Percentiles rank a stretch among this genome's conserved stretches.
These are phyloP conservation scores for Oryza glumipatula DNA, from an alignment of 176 grass and related monocot species.

Conservation along the genomic window DNA sequence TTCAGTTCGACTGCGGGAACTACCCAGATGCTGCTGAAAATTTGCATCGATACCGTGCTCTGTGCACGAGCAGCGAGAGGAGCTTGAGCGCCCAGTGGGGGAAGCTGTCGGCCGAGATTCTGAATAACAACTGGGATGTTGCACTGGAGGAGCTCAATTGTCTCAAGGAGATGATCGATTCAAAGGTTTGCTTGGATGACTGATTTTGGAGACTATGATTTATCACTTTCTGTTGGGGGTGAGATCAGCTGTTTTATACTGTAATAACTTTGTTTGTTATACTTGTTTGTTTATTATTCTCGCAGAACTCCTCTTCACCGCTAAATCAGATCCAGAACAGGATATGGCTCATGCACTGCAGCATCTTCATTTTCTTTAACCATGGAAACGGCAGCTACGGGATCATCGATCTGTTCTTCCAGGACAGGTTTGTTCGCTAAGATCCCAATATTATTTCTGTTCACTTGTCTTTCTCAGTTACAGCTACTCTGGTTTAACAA, in stretches of 20 bases:
- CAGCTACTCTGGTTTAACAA: background rate
- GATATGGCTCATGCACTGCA: conserved; percentile 99
- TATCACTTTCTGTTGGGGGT: too few species aligned
- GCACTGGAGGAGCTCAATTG: conserved; percentile 79
- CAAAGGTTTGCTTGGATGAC: conserved; percentile 59
- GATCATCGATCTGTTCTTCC: conserved; percentile 95
- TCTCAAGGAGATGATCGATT: conserved; percentile 93
- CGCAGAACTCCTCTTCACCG: conserved; percentile 58
- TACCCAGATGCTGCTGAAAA: conserved; percentile 82
- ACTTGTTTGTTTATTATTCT: background rate
- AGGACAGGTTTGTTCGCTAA: conserved; percentile 70
- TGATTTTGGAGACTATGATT: background rate
- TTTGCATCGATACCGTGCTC: conserved; percentile 76
- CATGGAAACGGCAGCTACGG: conserved; percentile 93
- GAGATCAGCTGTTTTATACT: background rate
- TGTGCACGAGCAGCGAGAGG: conserved; percentile 81
- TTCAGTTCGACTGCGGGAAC: conserved; percentile 86
- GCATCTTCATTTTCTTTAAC: conserved; percentile 93
- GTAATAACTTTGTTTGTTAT: too few species aligned
- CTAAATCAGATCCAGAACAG: conserved; percentile 87
- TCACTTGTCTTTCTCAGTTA: background rate
- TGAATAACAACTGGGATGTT: conserved; percentile 80
- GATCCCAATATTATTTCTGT: background rate
- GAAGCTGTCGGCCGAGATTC: conserved; percentile 82
- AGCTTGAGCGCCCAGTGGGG: conserved; percentile 89